Evolutionary conservation across 2,329 filamentous ascomycete species (phyloP), one percentile per base, ranked within the genome.

Genomic region (Huntiella decipiens): DNA sequence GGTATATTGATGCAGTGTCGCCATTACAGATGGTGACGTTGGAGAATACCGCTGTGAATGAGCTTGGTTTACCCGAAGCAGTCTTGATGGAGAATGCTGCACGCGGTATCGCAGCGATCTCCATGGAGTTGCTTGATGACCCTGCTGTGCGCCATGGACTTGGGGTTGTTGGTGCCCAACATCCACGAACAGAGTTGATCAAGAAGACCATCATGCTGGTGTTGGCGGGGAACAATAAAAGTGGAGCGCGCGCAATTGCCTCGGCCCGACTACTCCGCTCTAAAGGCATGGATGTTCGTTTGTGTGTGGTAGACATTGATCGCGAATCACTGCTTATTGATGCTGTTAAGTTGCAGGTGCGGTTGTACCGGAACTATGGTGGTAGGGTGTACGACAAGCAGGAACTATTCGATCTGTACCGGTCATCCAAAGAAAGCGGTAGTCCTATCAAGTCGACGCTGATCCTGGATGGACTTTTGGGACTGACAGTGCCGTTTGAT

Each of bases 161-260:
- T 15, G 65, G 64, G 40, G 68, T 58, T 42, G 66, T 57, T 6
- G 57, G 55, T 38, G 53, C 56, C 1, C 56, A 57, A 4, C 47
- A 48, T 5, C 53, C 56, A 15, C 57, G 59, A 13, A 53, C 49
- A 11, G 50, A 52, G 55, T 6, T 54, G 53, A 33, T 47, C 57
- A 36, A 58, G 49, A 50, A 59, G 38, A 59, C 61, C 4, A 66
- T 68, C 0, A 64, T 76, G 31, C 76, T 93, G 16, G 74, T 96
- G 5, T 68, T 96, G n/a, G 87, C 84, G 0, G 88, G 91, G n/a
- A 96, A 95, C 60, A 88, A 94, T 60, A 85, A 85, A 53, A 86
- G 80, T 1, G 87, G 88, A 35, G 79, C 83, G 34, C 73, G 88
- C 49, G 85, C 86, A 3, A 70, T 96, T 45, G 82, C 85, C 11